Conservation (phyloP, 176 grass and related monocot species). For the Triticum monococcum region DNA sequence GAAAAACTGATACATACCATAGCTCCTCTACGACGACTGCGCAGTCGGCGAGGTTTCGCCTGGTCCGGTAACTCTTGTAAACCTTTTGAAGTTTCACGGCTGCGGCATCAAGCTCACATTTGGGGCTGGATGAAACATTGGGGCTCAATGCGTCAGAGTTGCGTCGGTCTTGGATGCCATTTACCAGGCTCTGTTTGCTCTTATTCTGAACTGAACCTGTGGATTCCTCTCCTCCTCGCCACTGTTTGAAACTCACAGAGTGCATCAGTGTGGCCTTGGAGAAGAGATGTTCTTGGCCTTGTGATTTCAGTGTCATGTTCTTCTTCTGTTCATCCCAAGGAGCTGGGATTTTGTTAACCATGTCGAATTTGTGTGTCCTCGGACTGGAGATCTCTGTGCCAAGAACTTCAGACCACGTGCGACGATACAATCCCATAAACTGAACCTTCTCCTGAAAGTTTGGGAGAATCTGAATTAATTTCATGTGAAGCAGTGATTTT, state of each 20-base stretch:
- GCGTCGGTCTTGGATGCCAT: background rate
- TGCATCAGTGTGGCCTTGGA: slow-evolving; percentile 16
- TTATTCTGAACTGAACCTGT: background rate
- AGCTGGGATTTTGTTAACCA: slow-evolving; percentile 29
- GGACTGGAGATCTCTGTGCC: slow-evolving; percentile 39
- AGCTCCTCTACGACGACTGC: slow-evolving; percentile 94
- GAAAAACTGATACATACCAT: slow-evolving; percentile 50
- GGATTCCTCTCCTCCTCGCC: slow-evolving; percentile 18
- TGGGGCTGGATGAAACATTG: slow-evolving; percentile 36
- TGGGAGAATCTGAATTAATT: background rate
- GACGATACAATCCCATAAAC: slow-evolving; percentile 63
- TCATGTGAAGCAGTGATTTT: background rate
- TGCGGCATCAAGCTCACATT: slow-evolving; percentile 63
- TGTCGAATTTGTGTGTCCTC: background rate
- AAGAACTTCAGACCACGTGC: slow-evolving; percentile 48
- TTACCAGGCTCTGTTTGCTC: background rate
- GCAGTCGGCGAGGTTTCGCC: slow-evolving; percentile 82
- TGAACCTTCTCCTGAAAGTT: slow-evolving; percentile 1
- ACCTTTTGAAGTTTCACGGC: slow-evolving; percentile 86
- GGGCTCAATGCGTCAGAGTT: slow-evolving; percentile 18
- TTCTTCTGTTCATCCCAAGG: slow-evolving; percentile 2
- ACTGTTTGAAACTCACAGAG: slow-evolving; percentile 62
- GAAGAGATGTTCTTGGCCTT: background rate
- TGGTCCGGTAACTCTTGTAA: slow-evolving; percentile 87
- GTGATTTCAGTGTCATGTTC: background rate